These are phyloP conservation scores for Lactuca sativa DNA, from an alignment of 129 eudicot genomes.

Conservation along the genomic window DNA sequence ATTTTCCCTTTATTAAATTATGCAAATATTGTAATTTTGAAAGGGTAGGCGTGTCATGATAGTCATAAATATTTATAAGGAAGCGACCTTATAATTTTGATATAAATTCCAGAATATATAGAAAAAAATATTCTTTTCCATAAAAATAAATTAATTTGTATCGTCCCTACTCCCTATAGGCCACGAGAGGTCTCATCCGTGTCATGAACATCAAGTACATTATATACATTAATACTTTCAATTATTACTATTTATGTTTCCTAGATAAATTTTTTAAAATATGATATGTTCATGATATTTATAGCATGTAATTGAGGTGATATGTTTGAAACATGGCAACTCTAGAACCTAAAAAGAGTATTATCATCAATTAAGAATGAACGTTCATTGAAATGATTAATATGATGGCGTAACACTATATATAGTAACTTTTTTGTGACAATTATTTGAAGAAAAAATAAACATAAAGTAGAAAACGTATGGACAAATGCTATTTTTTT, in stretches of 20 bases:
- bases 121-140: not conserved
- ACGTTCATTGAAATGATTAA: too few species aligned
- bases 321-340: not conserved
- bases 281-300: not conserved
- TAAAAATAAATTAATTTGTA: slow-evolving; percentile 24
- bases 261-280: not conserved
- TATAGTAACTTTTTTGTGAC: not conserved
- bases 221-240: slow-evolving; percentile 10
- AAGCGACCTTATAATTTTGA: not conserved
- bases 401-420: not conserved
- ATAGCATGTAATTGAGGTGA: slow-evolving; percentile 11
- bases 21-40: not conserved
- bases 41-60: slow-evolving; percentile 22
- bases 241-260: slow-evolving; percentile 4
- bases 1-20: too few species aligned
- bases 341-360: not conserved
- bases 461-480: too few species aligned
- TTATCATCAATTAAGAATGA: not conserved
- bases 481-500: too few species aligned
- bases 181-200: slow-evolving; percentile 37
- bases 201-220: slow-evolving; percentile 28
- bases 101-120: slow-evolving; percentile 10
- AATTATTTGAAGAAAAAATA: not conserved
- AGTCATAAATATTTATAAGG: slow-evolving; percentile 10
- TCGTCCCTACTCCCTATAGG: slow-evolving; percentile 18